Base-by-base conservation (phyloP, 306 rosid genomes). In the Sesbania bispinosa region DNA sequence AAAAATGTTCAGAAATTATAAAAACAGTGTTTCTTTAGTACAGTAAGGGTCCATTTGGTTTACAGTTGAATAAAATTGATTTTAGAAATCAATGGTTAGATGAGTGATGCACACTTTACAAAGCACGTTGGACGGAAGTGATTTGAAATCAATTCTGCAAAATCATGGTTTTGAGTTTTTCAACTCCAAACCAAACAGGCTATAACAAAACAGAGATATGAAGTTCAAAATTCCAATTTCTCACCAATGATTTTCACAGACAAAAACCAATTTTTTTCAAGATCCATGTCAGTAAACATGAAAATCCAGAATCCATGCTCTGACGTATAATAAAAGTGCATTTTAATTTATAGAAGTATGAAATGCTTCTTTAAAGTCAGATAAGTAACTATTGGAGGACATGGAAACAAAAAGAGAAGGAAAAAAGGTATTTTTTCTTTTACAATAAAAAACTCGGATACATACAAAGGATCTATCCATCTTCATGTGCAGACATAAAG, bases 401-500 rank as follows among this genome's bases (percentile, higher is more conserved):
- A 10, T 36, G 2, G 0, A 20, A 59, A 4, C 4, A 36, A 2
- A 10, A 20, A 35, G 33, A 13, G 14, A 19, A 9, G n/a, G 13
- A 52, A 1, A 69, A n/a, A 55, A 29, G 10, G 57, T 20, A 14
- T 14, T 7, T 10, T 30, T 55, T 54, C n/a, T 0, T 13, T 6
- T 5, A 54, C 19, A 54, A 54, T 26, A 13, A 24, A 26, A 21
- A 20, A 10, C 15, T 1, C 10, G 19, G 42, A 60, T 52, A 71
- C 5, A 46, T 26, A 59, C 27, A 33, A 9, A 45, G 24, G 48
- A 72, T 72, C 60, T 21, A 38, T 1, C 19, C 48, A 15, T 21
- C 50, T 72, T 45, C 57, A 58, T 45, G 69, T 59, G 10, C 32
- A 72, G 39, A 45, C 43, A 62, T 36, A 48, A 61, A 73, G 62